phyloP scores from a whole-genome alignment of 179 eudicot genomes.

The Amaranthus tricolor region DNA sequence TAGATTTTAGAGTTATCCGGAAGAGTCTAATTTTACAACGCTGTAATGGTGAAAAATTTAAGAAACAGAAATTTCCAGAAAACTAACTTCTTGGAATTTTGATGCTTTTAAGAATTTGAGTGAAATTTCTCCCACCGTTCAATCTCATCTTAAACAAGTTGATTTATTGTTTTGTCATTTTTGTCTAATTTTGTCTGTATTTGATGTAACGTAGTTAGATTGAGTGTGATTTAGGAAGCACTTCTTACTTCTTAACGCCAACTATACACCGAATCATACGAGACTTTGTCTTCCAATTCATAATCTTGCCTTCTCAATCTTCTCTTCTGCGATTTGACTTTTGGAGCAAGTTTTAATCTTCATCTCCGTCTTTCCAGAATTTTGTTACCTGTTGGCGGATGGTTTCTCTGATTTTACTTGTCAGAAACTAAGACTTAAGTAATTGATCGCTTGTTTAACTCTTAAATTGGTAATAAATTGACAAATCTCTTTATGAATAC shows the following conservation, averaged over 20 bases:
- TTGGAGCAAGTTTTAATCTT: slow-evolving; percentile 17
- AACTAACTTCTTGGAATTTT: slow-evolving; percentile 39
- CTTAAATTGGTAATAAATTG: slow-evolving; percentile 16
- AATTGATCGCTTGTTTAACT: slow-evolving; percentile 8
- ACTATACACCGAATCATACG: slow-evolving; percentile 14
- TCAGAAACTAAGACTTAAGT: slow-evolving; percentile 11
- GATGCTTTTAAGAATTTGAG: slow-evolving; percentile 77
- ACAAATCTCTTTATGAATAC: slow-evolving; percentile 15
- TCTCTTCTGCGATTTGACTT: slow-evolving; percentile 5
- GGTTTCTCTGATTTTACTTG: not conserved
- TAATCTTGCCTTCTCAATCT: not conserved
- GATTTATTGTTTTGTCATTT: slow-evolving; percentile 8
- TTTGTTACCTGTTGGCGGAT: not conserved
- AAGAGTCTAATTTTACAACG: no score
- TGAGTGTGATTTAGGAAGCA: not conserved
- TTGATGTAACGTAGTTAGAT: not conserved
- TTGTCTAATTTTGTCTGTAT: not conserved
- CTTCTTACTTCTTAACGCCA: not conserved
- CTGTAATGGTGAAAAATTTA: no score
- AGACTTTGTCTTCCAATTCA: slow-evolving; percentile 15
- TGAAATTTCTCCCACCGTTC: slow-evolving; percentile 77
- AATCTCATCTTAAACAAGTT: slow-evolving; percentile 85
- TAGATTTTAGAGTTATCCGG: no score
- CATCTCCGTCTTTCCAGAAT: not conserved
- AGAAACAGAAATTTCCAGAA: no score